Evolutionary conservation across 345 rosid genomes (phyloP), one percentile per base, ranked within the genome.

Genomic region (Dovyalis caffra): DNA sequence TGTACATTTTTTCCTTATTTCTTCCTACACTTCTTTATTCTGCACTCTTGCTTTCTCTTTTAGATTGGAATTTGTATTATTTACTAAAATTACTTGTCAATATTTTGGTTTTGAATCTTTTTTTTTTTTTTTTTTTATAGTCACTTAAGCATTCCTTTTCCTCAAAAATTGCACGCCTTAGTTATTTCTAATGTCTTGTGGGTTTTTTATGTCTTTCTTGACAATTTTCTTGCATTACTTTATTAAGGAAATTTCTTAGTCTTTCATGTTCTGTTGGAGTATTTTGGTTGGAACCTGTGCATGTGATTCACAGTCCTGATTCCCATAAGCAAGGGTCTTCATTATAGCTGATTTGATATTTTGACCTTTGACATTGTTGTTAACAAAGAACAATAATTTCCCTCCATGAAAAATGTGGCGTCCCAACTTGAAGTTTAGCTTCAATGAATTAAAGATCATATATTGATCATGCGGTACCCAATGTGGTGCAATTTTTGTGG

Each of bases 391-490:
- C 40, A 1, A 21, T 10, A 32, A 31, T 26, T 63, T 32, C 10
- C 34, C 16, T 63, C 6, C 1, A 63, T 2, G 20, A 56, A n/a
- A n/a, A 16, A 8, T 56, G 1, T 60, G 21, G 23, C 21, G 15
- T 60, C 8, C 64, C 64, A 60, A 60, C 64, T 26, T 26, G 64
- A 23, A 60, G 64, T 11, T 8, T 23, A 2, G 15, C 15, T 3
- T 60, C 9, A 1, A 6, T 6, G 56, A 49, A 49, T 49, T 49
- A 20, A 43, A 18, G 56, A 49, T 60, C 47, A n/a, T 10, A 33
- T 33, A 72, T 43, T 64, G 18, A 73, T 69, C 65, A 18, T 67
- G 18, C 35, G 51, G 28, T 29, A 73, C 38, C 61, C 14, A 56
- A 4, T 7, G 6, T 16, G 26, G 58, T 53, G 8, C 21, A 16